phyloP scores from a whole-genome alignment of 2,329 filamentous ascomycete species.

The Talaromyces sp. region DNA sequence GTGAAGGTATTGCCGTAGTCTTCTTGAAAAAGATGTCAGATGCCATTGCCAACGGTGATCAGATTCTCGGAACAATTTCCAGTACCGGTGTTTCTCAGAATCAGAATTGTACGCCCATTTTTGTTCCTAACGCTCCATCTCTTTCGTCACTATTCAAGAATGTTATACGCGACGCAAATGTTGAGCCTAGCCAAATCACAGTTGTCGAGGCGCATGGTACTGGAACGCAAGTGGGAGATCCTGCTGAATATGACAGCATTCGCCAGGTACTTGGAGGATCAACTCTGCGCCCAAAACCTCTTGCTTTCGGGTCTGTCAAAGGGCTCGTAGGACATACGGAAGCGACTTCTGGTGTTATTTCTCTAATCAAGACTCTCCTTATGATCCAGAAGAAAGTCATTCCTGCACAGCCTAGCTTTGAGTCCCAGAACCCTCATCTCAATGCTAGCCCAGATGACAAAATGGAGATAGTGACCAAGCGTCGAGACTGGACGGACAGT shows the following conservation, averaged over 20 bases:
- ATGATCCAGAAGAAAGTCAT: constrained; percentile 21
- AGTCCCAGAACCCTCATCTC: constrained; percentile 18
- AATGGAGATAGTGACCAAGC: constrained; percentile 14
- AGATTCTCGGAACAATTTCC: constrained; percentile 32
- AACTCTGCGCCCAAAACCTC: constrained; percentile 4
- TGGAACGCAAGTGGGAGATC: constrained; percentile 24
- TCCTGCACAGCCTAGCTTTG: constrained; percentile 20
- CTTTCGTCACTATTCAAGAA: constrained; percentile 33
- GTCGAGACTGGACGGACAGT: constrained; percentile 9
- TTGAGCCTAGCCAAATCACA: constrained; percentile 19
- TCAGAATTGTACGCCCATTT: constrained; percentile 23
- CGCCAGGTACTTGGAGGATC: constrained; percentile 14
- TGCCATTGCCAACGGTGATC: constrained; percentile 42
- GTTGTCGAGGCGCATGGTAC: constrained; percentile 41
- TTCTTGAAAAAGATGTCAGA: constrained; percentile 45
- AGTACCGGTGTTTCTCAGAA: constrained; percentile 27
- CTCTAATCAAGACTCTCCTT: constrained; percentile 19
- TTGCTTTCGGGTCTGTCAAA: constrained; percentile 22
- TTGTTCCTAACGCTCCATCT: constrained; percentile 26
- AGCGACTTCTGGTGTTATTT: constrained; percentile 18
- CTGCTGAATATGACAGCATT: constrained; percentile 18
- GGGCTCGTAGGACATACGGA: constrained; percentile 23
- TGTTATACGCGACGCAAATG: constrained; percentile 29
- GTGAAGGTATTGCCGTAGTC: constrained; percentile 46
- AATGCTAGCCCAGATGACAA: constrained; percentile 11